phyloP scores from a whole-genome alignment of 805 yeast species.

The Saccharomyces eubayanus region DNA sequence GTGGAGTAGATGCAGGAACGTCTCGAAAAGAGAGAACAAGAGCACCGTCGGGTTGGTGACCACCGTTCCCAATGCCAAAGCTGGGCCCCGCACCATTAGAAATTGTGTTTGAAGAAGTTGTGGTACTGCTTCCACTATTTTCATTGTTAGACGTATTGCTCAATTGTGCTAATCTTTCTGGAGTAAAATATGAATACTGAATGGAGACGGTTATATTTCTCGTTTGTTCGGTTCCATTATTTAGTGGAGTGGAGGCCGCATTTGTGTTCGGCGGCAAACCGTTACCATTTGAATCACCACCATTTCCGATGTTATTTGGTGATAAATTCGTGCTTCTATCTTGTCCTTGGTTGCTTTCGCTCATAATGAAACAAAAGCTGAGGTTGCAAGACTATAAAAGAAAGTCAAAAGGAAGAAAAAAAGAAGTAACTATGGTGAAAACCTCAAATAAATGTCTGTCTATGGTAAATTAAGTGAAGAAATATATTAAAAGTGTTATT shows the following conservation, averaged over 20 bases:
- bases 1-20: conserved; percentile 49
- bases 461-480: neutral
- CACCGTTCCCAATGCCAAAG: conserved; percentile 2
- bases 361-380: neutral
- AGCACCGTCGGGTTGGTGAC: conserved; percentile 36
- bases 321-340: neutral
- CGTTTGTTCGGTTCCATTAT: conserved; percentile 7
- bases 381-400: neutral
- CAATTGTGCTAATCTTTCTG: conserved; percentile 7
- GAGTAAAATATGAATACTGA: conserved; percentile 23
- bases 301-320: neutral
- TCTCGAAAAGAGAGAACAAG: conserved; percentile 61
- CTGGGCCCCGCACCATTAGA: conserved; percentile 23
- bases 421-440: neutral
- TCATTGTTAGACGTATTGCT: neutral
- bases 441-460: neutral
- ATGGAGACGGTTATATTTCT: conserved; percentile 26
- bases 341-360: neutral
- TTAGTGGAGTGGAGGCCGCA: neutral
- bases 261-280: neutral
- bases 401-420: neutral
- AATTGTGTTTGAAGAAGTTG: neutral
- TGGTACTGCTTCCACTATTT: neutral
- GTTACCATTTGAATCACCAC: neutral
- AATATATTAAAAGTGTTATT: neutral